Conservation (phyloP, 352 stramenopile genomes). For the Globisporangium carolinianum region DNA sequence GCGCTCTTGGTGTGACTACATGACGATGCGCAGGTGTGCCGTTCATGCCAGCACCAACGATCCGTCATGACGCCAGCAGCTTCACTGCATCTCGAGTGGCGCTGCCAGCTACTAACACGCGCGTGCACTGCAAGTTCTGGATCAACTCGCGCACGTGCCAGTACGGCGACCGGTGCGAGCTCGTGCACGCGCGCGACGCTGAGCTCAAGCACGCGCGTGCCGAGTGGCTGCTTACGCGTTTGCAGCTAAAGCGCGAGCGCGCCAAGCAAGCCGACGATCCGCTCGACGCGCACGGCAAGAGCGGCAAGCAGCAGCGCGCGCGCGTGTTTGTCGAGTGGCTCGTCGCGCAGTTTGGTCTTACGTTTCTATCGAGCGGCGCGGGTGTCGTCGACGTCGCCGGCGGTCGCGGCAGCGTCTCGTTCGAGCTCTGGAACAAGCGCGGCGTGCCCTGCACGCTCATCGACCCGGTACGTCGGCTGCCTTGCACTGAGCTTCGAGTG, state of each 20-base stretch:
- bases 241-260: constrained; percentile 50
- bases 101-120: too few species aligned
- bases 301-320: constrained; percentile 59
- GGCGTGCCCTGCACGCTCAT: constrained; percentile 62
- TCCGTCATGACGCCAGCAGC: constrained; percentile 14
- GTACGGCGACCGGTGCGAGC: constrained; percentile 54
- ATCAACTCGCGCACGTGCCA: constrained; percentile 77
- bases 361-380: constrained; percentile 32
- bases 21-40: constrained; percentile 15
- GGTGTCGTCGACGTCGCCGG: constrained; percentile 82
- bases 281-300: constrained; percentile 65
- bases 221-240: constrained; percentile 54
- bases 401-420: constrained; percentile 70
- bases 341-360: constrained; percentile 52
- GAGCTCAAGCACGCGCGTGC: constrained; percentile 45
- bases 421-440: constrained; percentile 84
- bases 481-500: background rate
- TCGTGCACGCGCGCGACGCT: constrained; percentile 39
- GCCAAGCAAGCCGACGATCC: constrained; percentile 54
- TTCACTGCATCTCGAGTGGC: background rate
- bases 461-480: constrained; percentile 48
- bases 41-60: constrained; percentile 52
- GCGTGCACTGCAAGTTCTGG: constrained; percentile 71
- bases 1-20: too few species aligned
- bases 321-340: constrained; percentile 75